Conservation (phyloP, 1,139 yeast species). For the Sugiyamaella pinicola region DNA sequence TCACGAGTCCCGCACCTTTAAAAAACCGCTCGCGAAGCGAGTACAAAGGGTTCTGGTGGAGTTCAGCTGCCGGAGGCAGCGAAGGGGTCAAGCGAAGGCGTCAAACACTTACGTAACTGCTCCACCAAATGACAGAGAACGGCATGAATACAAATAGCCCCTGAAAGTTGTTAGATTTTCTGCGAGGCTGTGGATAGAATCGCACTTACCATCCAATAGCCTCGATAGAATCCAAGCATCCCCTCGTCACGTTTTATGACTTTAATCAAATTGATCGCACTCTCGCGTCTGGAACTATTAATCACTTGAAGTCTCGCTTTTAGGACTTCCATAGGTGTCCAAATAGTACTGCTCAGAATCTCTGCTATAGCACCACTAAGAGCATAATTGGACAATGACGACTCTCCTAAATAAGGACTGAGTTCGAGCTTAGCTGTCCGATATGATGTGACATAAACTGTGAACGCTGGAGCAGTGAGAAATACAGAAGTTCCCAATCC, state of each 20-base stretch:
- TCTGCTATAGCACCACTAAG: constrained; percentile 44
- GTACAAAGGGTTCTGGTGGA: too few species aligned
- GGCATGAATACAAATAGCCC: constrained; percentile 41
- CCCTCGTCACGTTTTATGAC: constrained; percentile 40
- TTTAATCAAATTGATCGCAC: constrained; percentile 30
- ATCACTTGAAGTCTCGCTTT: constrained; percentile 45
- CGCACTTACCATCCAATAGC: constrained; percentile 43
- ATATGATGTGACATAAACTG: constrained; percentile 44
- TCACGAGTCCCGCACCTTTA: too few species aligned
- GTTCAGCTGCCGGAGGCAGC: too few species aligned
- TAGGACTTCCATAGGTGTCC: constrained; percentile 48
- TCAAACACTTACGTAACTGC: constrained; percentile 34
- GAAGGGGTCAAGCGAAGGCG: too few species aligned
- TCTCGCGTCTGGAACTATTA: constrained; percentile 15
- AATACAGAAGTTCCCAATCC: constrained; percentile 43
- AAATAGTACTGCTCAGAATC: constrained; percentile 42
- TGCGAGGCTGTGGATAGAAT: not conserved
- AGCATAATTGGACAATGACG: constrained; percentile 39
- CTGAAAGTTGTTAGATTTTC: not conserved
- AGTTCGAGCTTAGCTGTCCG: constrained; percentile 41
- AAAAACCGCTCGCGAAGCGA: too few species aligned
- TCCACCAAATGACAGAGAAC: constrained; percentile 44
- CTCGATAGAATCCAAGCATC: constrained; percentile 44
- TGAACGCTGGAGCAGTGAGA: constrained; percentile 45
- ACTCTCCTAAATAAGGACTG: constrained; percentile 39